Evolutionary conservation across 805 yeast species (phyloP).

Genomic region (Zygoascus bituminiphila): DNA sequence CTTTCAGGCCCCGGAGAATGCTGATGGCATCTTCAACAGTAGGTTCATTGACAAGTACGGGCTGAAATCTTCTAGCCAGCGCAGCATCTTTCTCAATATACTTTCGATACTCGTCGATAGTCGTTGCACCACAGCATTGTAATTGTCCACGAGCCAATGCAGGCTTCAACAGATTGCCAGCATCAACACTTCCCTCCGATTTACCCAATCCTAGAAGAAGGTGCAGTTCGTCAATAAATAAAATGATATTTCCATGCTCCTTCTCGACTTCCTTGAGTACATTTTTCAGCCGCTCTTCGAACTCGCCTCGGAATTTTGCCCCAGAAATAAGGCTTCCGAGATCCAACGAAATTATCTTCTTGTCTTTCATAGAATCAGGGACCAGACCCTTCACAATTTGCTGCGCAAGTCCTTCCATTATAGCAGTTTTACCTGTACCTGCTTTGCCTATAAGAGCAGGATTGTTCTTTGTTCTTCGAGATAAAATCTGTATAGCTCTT

Average conservation of each 20-base stretch:
- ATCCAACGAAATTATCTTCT: conserved; percentile 75
- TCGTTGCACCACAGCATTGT: conserved; percentile 95
- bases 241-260: conserved; percentile 62
- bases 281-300: conserved; percentile 78
- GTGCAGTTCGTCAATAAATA: conserved; percentile 88
- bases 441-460: conserved; percentile 95
- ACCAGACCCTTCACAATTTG: conserved; percentile 86
- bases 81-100: conserved; percentile 97
- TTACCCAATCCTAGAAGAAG: conserved; percentile 85
- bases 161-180: conserved; percentile 87
- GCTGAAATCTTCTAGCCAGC: conserved; percentile 85
- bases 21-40: conserved; percentile 85
- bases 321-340: conserved; percentile 87
- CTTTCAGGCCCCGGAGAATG: conserved; percentile 87
- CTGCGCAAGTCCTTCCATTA: conserved; percentile 95
- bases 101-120: conserved; percentile 84
- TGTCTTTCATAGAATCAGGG: conserved; percentile 87
- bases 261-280: conserved; percentile 80
- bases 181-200: conserved; percentile 92
- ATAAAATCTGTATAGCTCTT: conserved; percentile 83
- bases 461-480: conserved; percentile 89
- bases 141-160: conserved; percentile 86
- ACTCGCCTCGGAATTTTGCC: conserved; percentile 93
- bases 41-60: conserved; percentile 81
- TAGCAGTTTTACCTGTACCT: conserved; percentile 96